Evolutionary conservation across 2,329 filamentous ascomycete species (phyloP).

Genomic region (Fusarium musae): DNA sequence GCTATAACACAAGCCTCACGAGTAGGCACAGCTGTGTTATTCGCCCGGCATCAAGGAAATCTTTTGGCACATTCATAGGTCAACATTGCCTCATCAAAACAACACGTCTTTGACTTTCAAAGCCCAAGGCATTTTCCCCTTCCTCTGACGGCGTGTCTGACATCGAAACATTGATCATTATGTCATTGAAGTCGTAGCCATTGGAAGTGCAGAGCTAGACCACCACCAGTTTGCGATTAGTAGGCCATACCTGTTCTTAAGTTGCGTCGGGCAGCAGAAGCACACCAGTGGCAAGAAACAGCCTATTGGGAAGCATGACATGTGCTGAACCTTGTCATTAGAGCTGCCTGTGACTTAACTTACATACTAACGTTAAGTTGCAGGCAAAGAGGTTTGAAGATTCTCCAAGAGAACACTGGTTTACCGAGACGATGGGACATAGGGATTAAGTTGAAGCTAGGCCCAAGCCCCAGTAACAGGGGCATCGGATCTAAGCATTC

Average conservation of each 20-base stretch:
- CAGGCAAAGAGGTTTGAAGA: constrained; percentile 18
- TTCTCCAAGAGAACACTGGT: not conserved
- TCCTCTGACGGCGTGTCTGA: constrained; percentile 23
- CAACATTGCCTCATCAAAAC: not conserved
- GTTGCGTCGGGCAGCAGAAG: not conserved
- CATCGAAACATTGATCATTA: not conserved
- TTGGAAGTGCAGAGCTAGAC: not conserved
- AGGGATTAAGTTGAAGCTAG: constrained; percentile 23
- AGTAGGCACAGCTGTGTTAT: not conserved
- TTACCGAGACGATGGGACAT: constrained; percentile 7
- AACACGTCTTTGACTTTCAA: not conserved
- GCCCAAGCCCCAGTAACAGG: constrained; percentile 21
- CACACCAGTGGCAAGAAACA: not conserved
- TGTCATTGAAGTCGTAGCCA: not conserved
- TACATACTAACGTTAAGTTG: not conserved
- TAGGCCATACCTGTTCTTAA: not conserved
- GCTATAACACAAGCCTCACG: not conserved
- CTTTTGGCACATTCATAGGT: not conserved
- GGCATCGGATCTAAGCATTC: constrained; percentile 24
- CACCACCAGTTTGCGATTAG: not conserved
- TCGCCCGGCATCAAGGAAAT: not conserved
- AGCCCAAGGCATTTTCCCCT: not conserved
- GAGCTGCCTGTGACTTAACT: not conserved
- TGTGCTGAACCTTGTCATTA: constrained; percentile 2
- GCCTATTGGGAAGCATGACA: constrained; percentile 1